Evolutionary conservation across 768 basidiomycete species (phyloP), one percentile per base, ranked within the genome.

Genomic region (Amanita exitialis): DNA sequence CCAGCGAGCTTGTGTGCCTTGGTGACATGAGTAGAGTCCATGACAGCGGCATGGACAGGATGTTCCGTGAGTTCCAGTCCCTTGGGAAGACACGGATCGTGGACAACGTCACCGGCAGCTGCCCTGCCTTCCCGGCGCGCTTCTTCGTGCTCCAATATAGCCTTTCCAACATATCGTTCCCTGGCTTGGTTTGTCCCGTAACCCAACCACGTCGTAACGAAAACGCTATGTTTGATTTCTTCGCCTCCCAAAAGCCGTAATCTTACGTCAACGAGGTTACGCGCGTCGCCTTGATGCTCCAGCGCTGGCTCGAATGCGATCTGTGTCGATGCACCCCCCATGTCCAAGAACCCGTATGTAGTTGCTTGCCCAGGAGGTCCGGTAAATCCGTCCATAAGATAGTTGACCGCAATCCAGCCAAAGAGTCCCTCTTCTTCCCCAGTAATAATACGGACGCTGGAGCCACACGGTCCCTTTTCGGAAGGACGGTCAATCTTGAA

Each of bases 381-480:
- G 6, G 72, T 73, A 61, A 99, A 99, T 1, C 94, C 95, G 61
- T 98, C 89, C 90, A 97, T 94, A 44, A 98, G 82, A 65, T 99
- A 98, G 67, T 98, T 99, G 59, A 98, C 92, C 0, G 94, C 93
- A 51, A 99, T 92, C 96, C 96, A 99, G 0, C 96, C 96, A 66
- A 93, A 98, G 38, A 98, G 70, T 0, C 96, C 96, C 62, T 99
- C 96, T 66, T 99, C 96, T 66, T 98, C 94, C 53, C 96, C 96
- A 3, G 90, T 90, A 59, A 98, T 98, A 55, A 98, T 91, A 39
- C 86, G 82, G 2, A 98, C 82, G 59, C 86, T 93, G 44, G 88
- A 80, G n/a, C 90, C 90, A 64, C 95, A 99, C 3, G 90, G 90
- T 8, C 90, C 91, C 34, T 72, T 68, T 4, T 70, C 63, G 10